Conservation (phyloP, 1,139 yeast genomes). For the Pichia sp. region DNA sequence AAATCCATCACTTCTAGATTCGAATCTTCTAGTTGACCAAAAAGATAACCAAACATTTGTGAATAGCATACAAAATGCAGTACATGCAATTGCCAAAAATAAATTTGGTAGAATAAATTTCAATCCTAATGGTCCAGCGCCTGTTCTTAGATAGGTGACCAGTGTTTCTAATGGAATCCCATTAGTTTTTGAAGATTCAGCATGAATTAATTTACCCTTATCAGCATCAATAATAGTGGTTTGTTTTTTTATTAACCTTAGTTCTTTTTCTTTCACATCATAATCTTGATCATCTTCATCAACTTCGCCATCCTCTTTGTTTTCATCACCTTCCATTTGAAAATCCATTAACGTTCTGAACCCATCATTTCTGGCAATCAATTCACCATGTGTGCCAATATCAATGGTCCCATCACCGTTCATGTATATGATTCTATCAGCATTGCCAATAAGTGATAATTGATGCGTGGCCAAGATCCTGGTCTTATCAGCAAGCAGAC, state of each 20-base stretch:
- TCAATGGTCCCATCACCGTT: slow-evolving; percentile 60
- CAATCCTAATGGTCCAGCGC: slow-evolving; percentile 45
- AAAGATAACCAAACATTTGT: slow-evolving; percentile 49
- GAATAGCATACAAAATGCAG: slow-evolving; percentile 40
- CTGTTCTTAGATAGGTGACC: slow-evolving; percentile 48
- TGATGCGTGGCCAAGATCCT: slow-evolving; percentile 85
- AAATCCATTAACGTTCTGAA: slow-evolving; percentile 52
- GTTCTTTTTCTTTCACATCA: slow-evolving; percentile 20
- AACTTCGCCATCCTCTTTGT: slow-evolving; percentile 30
- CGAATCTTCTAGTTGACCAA: slow-evolving; percentile 41
- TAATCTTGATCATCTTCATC: slow-evolving; percentile 30
- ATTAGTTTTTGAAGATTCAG: slow-evolving; percentile 33
- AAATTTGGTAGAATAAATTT: slow-evolving; percentile 38
- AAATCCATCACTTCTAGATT: slow-evolving; percentile 31
- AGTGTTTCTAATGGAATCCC: slow-evolving; percentile 41
- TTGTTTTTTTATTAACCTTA: slow-evolving; percentile 22
- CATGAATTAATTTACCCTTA: slow-evolving; percentile 30
- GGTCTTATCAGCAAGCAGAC: slow-evolving; percentile 52
- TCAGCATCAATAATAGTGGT: slow-evolving; percentile 18
- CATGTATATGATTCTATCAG: slow-evolving; percentile 65
- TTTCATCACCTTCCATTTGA: slow-evolving; percentile 29
- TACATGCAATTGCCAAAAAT: slow-evolving; percentile 30
- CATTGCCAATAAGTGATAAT: slow-evolving; percentile 60
- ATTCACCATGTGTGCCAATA: slow-evolving; percentile 52
- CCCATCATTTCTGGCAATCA: slow-evolving; percentile 39